Evolutionary conservation across 2,329 filamentous ascomycete genomes (phyloP).

Genomic region (Xylaria sp.): DNA sequence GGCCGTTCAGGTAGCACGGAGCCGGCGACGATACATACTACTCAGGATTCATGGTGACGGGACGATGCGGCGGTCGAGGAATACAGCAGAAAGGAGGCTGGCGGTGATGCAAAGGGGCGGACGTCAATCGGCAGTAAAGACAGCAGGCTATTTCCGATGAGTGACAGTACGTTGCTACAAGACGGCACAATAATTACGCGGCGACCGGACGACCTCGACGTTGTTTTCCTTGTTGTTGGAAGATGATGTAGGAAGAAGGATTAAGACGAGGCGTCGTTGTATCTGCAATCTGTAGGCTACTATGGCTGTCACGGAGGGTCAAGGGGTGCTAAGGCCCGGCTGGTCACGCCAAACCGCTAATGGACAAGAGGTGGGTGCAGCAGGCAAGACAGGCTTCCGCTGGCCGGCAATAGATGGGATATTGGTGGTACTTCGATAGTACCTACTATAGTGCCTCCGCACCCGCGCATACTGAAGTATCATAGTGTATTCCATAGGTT

Average conservation of each 20-base stretch:
- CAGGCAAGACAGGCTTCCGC: slow-evolving; percentile 18
- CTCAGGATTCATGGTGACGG: slow-evolving; percentile 87
- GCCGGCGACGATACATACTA: slow-evolving; percentile 70
- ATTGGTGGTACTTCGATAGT: background rate
- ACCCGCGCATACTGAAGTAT: background rate
- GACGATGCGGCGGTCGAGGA: slow-evolving; percentile 43
- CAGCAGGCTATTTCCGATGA: slow-evolving; percentile 25
- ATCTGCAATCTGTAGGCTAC: slow-evolving; percentile 45
- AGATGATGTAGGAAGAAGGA: slow-evolving; percentile 49
- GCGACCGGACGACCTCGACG: slow-evolving; percentile 35
- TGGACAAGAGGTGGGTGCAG: slow-evolving; percentile 24
- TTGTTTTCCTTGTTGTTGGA: slow-evolving; percentile 39
- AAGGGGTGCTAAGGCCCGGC: slow-evolving; percentile 40
- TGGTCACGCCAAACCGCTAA: slow-evolving; percentile 34
- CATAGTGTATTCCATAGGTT: background rate
- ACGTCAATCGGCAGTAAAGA: slow-evolving; percentile 24
- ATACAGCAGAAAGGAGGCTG: slow-evolving; percentile 36
- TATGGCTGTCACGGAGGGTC: slow-evolving; percentile 45
- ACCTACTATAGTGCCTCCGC: background rate
- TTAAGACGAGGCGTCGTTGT: slow-evolving; percentile 46
- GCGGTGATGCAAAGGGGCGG: slow-evolving; percentile 20
- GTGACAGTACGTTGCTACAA: slow-evolving; percentile 34
- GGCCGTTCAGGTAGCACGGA: slow-evolving; percentile 26
- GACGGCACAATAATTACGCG: slow-evolving; percentile 12
- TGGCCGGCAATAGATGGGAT: background rate